phyloP scores from a whole-genome alignment of 148 eudicot genomes.

The Camellia sinensis region DNA sequence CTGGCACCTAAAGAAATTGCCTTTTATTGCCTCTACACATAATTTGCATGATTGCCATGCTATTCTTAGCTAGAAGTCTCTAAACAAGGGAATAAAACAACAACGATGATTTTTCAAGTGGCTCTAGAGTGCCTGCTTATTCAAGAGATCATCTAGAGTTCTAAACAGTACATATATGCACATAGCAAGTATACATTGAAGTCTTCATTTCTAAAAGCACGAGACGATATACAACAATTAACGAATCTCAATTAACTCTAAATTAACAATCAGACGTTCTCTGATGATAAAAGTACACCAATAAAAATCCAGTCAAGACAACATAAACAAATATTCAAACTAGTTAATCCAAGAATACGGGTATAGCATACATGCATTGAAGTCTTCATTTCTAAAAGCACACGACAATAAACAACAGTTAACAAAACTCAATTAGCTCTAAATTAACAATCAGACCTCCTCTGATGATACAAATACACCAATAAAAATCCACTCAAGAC shows the following conservation, averaged over 20 bases:
- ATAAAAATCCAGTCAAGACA: background rate
- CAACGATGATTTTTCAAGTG: background rate
- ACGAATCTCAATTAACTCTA: too few relatives aligned
- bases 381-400: background rate
- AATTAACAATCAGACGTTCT: too few relatives aligned
- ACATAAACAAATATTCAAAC: background rate
- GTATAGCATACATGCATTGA: background rate
- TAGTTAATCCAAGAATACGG: too few relatives aligned
- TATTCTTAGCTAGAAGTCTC: background rate
- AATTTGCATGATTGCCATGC: background rate
- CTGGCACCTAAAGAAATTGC: background rate
- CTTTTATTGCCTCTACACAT: background rate
- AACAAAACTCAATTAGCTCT: too few relatives aligned
- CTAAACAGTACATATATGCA: background rate
- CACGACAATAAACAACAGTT: background rate
- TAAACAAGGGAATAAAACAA: background rate
- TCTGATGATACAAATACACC: too few relatives aligned
- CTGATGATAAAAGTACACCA: too few relatives aligned
- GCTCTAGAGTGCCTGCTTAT: background rate
- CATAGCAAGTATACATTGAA: background rate
- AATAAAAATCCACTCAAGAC: too few relatives aligned
- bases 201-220: background rate
- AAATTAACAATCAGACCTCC: too few relatives aligned
- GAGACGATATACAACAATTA: background rate
- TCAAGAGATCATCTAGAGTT: background rate